Percentiles rank a stretch among this genome's conserved stretches.
Conservation (phyloP, 768 basidiomycete species). For the Leucocoprinus birnbaumii region DNA sequence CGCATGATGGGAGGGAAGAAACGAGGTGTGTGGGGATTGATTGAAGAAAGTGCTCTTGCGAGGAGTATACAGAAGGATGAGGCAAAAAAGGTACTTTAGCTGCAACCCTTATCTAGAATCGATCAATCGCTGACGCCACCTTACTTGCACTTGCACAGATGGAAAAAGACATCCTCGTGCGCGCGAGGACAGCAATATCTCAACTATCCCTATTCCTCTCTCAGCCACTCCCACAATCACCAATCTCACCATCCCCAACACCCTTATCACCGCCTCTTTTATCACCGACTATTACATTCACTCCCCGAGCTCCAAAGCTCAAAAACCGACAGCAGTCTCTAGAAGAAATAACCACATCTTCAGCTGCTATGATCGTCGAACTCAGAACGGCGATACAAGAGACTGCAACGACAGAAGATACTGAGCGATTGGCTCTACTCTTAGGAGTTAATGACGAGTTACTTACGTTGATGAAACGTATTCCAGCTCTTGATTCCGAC, state of each 20-base stretch:
- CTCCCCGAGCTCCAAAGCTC: no score
- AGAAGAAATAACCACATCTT: slow-evolving; percentile 39
- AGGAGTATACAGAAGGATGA: slow-evolving; percentile 58
- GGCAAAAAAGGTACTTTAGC: slow-evolving; percentile 45
- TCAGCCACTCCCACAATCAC: slow-evolving; percentile 11
- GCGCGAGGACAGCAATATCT: slow-evolving; percentile 40
- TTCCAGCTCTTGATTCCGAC: slow-evolving; percentile 22
- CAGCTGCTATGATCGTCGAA: slow-evolving; percentile 49
- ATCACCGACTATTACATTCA: background rate
- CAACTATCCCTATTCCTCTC: slow-evolving; percentile 32
- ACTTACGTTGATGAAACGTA: slow-evolving; percentile 48
- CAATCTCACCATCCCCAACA: slow-evolving; percentile 19
- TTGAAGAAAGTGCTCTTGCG: slow-evolving; percentile 82
- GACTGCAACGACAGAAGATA: slow-evolving; percentile 44
- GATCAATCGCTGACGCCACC: background rate
- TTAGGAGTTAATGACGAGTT: slow-evolving; percentile 73
- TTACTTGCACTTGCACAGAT: slow-evolving; percentile 35
- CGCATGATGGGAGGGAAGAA: slow-evolving; percentile 39
- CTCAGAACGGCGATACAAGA: slow-evolving; percentile 52
- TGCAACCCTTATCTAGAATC: background rate
- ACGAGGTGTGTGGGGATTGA: slow-evolving; percentile 81
- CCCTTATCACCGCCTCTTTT: background rate
- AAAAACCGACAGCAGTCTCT: slow-evolving; percentile 6
- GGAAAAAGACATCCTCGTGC: slow-evolving; percentile 44
- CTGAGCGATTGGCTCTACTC: slow-evolving; percentile 61